Conservation (phyloP, 2,329 filamentous ascomycete genomes). For the Phaeomoniella chlamydospora region DNA sequence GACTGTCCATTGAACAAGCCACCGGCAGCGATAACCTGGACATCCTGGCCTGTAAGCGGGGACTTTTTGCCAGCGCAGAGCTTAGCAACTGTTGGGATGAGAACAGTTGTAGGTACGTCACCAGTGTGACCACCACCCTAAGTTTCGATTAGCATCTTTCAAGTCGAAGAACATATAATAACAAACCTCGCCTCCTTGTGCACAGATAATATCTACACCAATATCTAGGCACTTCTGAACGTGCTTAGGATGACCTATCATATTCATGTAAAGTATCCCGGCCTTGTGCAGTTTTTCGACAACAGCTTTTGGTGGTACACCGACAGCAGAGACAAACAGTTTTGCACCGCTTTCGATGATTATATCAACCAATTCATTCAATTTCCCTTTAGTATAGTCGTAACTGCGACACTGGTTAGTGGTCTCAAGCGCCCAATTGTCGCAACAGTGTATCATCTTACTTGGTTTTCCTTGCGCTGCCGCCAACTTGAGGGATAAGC, state of each 20-base stretch:
- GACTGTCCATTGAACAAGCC: constrained; percentile 89
- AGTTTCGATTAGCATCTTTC: not conserved
- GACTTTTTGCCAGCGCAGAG: constrained; percentile 68
- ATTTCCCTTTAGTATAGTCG: constrained; percentile 99
- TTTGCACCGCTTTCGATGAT: constrained; percentile 83
- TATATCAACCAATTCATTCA: constrained; percentile 76
- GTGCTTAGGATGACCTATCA: constrained; percentile 99
- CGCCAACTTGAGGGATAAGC: constrained; percentile 85
- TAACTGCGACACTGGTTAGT: too few species aligned
- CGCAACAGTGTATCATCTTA: too few species aligned
- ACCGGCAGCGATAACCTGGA: constrained; percentile 86
- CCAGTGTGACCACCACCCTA: constrained; percentile 33
- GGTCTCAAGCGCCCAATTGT: too few species aligned
- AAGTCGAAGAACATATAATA: too few species aligned
- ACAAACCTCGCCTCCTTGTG: constrained; percentile 96
- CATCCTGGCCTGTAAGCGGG: constrained; percentile 71
- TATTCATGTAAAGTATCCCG: constrained; percentile 97
- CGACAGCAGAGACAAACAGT: constrained; percentile 93
- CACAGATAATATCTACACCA: constrained; percentile 92
- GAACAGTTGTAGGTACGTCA: constrained; percentile 77
- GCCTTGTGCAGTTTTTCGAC: constrained; percentile 80
- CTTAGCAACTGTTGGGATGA: constrained; percentile 85
- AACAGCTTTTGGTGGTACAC: constrained; percentile 75
- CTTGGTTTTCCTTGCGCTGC: constrained; percentile 91
- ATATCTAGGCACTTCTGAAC: constrained; percentile 88